A percentile compares a stretch with the other conserved stretches of the same genome.
Evolutionary conservation across 2,329 filamentous ascomycete genomes (phyloP).

Genomic region (Zasmidium angulare): DNA sequence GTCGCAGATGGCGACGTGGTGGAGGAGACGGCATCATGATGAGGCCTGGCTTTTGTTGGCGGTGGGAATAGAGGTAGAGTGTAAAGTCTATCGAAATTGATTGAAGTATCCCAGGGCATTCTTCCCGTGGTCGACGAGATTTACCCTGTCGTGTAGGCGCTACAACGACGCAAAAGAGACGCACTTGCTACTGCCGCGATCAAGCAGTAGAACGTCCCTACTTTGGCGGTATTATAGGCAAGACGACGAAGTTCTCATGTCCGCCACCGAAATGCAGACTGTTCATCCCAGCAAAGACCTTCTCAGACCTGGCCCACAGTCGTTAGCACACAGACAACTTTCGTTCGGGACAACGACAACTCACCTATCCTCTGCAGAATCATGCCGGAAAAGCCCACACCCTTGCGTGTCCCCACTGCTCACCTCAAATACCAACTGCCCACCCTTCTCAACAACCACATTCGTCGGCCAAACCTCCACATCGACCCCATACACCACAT

Average conservation of each 20-base stretch:
- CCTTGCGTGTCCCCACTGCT: slow-evolving; percentile 60
- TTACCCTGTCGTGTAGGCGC: too few species aligned
- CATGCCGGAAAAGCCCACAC: slow-evolving; percentile 36
- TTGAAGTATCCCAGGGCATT: too few species aligned
- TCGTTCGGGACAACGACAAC: not conserved
- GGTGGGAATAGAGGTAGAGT: not conserved
- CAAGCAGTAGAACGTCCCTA: too few species aligned
- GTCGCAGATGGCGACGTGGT: too few species aligned
- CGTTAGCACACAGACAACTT: not conserved
- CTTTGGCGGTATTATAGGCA: slow-evolving; percentile 55
- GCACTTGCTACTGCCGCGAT: too few species aligned
- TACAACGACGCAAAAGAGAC: too few species aligned
- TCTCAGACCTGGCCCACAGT: slow-evolving; percentile 20
- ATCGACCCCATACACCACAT: slow-evolving; percentile 60
- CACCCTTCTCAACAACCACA: slow-evolving; percentile 55
- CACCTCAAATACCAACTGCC: slow-evolving; percentile 57
- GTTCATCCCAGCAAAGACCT: slow-evolving; percentile 51
- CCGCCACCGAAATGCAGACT: slow-evolving; percentile 54
- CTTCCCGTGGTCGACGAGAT: too few species aligned
- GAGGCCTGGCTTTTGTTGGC: not conserved
- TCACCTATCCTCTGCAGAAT: slow-evolving; percentile 11
- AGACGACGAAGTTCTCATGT: slow-evolving; percentile 52
- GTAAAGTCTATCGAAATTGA: too few species aligned
- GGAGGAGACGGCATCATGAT: not conserved
- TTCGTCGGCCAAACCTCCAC: slow-evolving; percentile 67